Conservation (phyloP, 192 early-diverging fungal genomes). For the Coemansia javaensis region DNA sequence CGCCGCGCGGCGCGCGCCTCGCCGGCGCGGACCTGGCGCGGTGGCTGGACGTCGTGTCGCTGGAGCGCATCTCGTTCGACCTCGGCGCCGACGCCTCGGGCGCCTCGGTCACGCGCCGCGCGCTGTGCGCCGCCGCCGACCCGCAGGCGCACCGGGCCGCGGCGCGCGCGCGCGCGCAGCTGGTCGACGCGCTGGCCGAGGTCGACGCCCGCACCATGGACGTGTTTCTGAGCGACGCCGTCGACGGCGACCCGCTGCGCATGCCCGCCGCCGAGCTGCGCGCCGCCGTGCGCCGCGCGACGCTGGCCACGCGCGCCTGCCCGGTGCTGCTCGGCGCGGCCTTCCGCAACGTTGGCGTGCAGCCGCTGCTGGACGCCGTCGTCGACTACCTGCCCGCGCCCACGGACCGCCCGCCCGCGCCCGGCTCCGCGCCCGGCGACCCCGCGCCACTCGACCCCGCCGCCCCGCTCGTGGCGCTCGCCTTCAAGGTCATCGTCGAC, state of each 20-base stretch:
- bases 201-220: constrained; percentile 83
- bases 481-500: constrained; percentile 91
- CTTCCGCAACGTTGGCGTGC: constrained; percentile 87
- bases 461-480: constrained; percentile 74
- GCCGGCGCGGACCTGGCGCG: constrained; percentile 44
- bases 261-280: constrained; percentile 61
- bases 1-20: neutral
- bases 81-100: constrained; percentile 11
- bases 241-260: constrained; percentile 68
- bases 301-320: constrained; percentile 61
- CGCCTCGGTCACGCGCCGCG: constrained; percentile 12
- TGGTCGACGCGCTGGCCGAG: constrained; percentile 81
- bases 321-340: constrained; percentile 88
- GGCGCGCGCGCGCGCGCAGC: constrained; percentile 53
- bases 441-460: constrained; percentile 48
- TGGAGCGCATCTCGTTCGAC: constrained; percentile 49
- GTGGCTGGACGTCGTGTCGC: constrained; percentile 70
- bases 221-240: constrained; percentile 66
- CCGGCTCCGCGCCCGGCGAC: no score
- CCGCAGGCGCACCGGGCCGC: constrained; percentile 46
- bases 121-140: constrained; percentile 1
- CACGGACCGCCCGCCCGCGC: constrained; percentile 54
- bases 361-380: constrained; percentile 86
- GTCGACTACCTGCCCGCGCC: constrained; percentile 83
- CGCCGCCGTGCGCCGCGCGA: constrained; percentile 66